Base-by-base conservation (phyloP, 2,329 filamentous ascomycete species). In the Colletotrichum magnum region DNA sequence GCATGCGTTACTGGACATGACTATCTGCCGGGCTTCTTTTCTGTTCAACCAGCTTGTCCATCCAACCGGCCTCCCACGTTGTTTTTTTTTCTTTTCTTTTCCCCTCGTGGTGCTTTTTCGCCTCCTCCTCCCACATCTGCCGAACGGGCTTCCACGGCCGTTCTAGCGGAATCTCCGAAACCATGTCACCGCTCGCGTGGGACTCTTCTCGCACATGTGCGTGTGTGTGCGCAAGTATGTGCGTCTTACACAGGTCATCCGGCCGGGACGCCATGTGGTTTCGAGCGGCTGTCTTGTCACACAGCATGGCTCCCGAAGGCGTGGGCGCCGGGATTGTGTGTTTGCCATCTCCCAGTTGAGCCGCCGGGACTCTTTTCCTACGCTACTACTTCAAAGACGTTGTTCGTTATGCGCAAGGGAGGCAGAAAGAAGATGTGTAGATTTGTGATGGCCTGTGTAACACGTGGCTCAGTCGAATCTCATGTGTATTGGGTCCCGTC, bases 101-200 rank as follows among this genome's bases (percentile, higher is more conserved):
- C 26, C 18, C 7, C 21, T 12, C 47, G 24, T 48, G 32, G 32
- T 36, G 9, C 16, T 52, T 18, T 26, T 10, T 43, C 41, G 41
- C 47, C n/a, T 48, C 47, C 45, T 13, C 36, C 32, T 32, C n/a
- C 15, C 47, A 21, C 50, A 47, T 45, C 50, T 45, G 43, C 64
- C 50, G 64, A 62, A 66, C 64, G 32, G 50, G 26, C 58, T 66
- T 66, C 64, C n/a, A 62, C 50, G 48, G 57, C 41, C 26, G 39
- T 66, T 66, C 64, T 62, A 62, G 58, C 16, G 32, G 50, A 60
- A 50, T 21, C n/a, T 32, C 43, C 18, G 32, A 12, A 36, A 36
- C 13, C 28, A 24, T 32, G 15, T 6, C 28, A 26, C 26, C 9
- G 12, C 48, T 16, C 48, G 48, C 21, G 48, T 52, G 48, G 48